A percentile compares a stretch with the other conserved stretches of the same genome.
Conservation (phyloP, 345 rosid genomes). For the Isatis tinctoria region DNA sequence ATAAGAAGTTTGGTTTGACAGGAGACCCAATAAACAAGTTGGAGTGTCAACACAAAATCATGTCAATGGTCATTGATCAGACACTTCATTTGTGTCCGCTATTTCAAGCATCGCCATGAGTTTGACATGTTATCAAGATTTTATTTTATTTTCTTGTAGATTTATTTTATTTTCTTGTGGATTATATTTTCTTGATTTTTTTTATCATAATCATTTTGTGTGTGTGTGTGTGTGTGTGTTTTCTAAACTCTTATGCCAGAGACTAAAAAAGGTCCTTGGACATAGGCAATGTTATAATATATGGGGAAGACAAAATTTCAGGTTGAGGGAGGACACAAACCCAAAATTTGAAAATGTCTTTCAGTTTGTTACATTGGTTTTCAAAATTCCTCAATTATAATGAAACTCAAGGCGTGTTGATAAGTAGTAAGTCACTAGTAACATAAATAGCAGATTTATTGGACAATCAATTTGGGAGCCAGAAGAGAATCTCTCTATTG, state of each 20-base stretch:
- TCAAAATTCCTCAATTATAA: background rate
- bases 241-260: no score
- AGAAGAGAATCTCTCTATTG: no score
- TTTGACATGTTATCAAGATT: constrained; percentile 8
- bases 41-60: constrained; percentile 20
- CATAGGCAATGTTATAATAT: background rate
- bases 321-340: background rate
- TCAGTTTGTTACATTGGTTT: background rate
- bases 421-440: background rate
- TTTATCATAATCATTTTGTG: background rate
- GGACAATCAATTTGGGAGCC: background rate
- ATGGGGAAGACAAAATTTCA: background rate
- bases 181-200: background rate
- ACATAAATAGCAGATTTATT: background rate
- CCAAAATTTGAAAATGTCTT: background rate
- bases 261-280: no score
- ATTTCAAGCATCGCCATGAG: constrained; percentile 4
- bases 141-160: background rate
- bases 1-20: constrained; percentile 21
- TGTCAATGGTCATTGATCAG: background rate
- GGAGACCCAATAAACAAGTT: constrained; percentile 6
- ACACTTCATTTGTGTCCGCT: background rate
- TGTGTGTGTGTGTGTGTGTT: no score
- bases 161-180: background rate
- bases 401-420: background rate